Conservation (phyloP, 257 asterid genomes). For the Hygrophila difformis region DNA sequence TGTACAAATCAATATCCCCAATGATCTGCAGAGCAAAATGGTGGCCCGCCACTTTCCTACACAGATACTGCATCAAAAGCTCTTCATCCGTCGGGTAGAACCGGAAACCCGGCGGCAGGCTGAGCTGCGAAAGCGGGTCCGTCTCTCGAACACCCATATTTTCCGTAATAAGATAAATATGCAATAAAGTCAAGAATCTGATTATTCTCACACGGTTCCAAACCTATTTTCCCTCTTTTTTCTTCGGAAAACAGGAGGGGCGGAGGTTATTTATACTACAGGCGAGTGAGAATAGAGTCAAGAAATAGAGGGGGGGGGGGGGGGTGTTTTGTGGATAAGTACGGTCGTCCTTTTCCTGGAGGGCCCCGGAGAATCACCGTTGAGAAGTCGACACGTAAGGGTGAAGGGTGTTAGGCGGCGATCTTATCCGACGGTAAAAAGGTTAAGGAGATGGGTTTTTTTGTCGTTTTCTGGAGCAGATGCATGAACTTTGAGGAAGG, state of each 20-base stretch:
- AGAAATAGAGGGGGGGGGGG: no score
- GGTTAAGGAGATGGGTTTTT: no score
- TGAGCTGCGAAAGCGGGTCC: slow-evolving; percentile 66
- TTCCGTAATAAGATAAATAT: not conserved
- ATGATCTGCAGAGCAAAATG: slow-evolving; percentile 49
- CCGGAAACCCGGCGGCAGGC: slow-evolving; percentile 76
- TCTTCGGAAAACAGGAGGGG: not conserved
- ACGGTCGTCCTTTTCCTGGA: slow-evolving; percentile 37
- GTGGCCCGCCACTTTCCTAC: slow-evolving; percentile 66
- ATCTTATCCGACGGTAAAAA: no score
- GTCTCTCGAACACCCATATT: slow-evolving; percentile 53
- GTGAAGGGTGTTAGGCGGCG: no score
- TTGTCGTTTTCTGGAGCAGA: no score
- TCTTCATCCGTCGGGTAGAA: slow-evolving; percentile 83
- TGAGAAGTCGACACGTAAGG: slow-evolving; percentile 34
- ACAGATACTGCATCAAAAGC: slow-evolving; percentile 63
- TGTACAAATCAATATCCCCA: slow-evolving; percentile 70
- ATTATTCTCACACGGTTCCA: not conserved
- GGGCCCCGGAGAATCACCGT: slow-evolving; percentile 27
- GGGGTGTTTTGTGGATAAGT: no score
- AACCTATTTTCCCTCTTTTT: no score
- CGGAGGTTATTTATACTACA: not conserved
- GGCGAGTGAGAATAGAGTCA: not conserved
- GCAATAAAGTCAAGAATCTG: not conserved
- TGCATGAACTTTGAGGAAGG: no score